phyloP scores from a whole-genome alignment of 345 rosid species.

The Citrus maxima region DNA sequence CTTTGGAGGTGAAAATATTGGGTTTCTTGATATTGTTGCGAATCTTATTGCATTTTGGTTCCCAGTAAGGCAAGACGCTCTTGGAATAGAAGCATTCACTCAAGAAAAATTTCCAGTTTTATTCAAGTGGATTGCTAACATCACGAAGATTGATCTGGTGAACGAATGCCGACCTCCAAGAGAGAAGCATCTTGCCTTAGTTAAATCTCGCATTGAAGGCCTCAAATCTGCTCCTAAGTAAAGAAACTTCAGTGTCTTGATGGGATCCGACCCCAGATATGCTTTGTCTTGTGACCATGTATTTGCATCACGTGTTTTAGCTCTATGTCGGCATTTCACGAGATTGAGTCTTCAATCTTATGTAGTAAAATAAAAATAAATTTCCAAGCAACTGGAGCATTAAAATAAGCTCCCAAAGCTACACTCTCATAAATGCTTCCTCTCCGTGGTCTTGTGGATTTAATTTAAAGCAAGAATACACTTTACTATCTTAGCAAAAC shows the following conservation, averaged over 20 bases:
- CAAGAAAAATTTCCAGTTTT: constrained; percentile 11
- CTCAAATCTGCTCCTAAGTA: neutral
- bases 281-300: neutral
- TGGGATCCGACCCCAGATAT: neutral
- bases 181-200: constrained; percentile 4
- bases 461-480: no score
- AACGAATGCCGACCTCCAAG: constrained; percentile 14
- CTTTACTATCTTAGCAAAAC: no score
- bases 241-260: neutral
- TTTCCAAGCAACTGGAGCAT: neutral
- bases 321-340: no score
- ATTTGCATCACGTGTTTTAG: no score
- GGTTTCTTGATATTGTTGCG: constrained; percentile 16
- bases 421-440: neutral
- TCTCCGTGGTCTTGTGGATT: no score
- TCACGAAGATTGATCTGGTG: constrained; percentile 1
- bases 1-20: constrained; percentile 21
- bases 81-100: neutral
- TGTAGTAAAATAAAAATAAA: neutral
- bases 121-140: constrained; percentile 22
- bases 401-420: neutral
- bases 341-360: neutral
- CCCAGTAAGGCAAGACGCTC: neutral
- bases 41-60: constrained; percentile 8
- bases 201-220: neutral